Base-by-base conservation (phyloP, 352 stramenopile species). In the Halophytophthora batemanensis region DNA sequence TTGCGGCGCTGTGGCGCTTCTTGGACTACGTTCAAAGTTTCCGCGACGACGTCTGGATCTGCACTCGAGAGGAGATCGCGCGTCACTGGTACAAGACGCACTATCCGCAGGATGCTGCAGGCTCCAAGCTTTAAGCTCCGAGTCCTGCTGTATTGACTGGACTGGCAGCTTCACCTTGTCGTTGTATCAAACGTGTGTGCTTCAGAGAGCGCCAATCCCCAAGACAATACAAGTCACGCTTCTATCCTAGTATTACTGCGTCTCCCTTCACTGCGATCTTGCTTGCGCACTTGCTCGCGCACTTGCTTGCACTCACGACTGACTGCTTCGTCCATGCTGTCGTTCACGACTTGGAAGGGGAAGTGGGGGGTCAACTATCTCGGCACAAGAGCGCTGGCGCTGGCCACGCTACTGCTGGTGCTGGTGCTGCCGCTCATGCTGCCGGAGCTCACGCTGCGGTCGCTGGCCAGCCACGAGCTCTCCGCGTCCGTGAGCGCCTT, bases 51-150 rank as follows among this genome's bases (percentile, higher is more conserved):
- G 82, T 98, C 11, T 98, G 91, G 92, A 80, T 98, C 41, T 97
- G 88, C 60, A 94, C 74, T 39, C 74, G 95, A 40, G 90, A 98
- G 59, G 77, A 97, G 33, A 98, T 98, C 60, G 95, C 93, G 18
- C 88, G 83, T 35, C 92, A 98, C 65, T 98, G 93, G 93, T 96
- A 97, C 77, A 81, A 92, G 59, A 78, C 84, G 45, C 90, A 97
- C 64, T 84, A 75, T 50, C 76, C 78, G 18, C 40, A 60, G n/a
- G 42, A 66, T 18, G 45, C 56, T 29, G 45, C 48, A 4, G 49
- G 48, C 21, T 64, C 62, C 15, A 90, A 90, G 53, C 48, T 88
- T 36, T 88, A 75, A 38, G 33, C 33, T 38, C 15, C 40, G 50
- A 38, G 33, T 13, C 29, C 29, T 35, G 13, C 14, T 33, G 25